phyloP scores from a whole-genome alignment of 192 early-diverging fungal species.

The Entomortierella parvispora region DNA sequence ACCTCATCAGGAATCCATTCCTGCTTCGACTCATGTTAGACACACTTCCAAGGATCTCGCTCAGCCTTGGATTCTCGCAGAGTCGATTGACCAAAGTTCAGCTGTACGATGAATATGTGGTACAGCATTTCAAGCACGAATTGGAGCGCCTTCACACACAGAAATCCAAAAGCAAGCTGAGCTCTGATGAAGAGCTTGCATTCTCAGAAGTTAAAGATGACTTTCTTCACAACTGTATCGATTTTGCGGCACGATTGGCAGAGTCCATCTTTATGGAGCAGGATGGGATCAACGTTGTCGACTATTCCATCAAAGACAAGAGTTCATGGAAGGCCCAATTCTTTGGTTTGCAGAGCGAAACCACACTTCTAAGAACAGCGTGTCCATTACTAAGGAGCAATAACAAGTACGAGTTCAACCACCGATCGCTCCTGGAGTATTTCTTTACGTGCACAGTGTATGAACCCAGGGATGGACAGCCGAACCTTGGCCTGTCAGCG shows the following conservation, averaged over 20 bases:
- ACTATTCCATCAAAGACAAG: neutral
- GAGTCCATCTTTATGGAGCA: constrained; percentile 2
- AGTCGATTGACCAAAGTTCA: neutral
- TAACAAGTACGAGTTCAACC: neutral
- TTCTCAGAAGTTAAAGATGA: neutral
- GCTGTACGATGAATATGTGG: constrained; percentile 5
- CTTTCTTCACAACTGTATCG: neutral
- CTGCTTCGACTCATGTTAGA: constrained; percentile 1
- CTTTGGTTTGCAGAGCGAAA: neutral
- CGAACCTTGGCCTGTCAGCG: too few species aligned
- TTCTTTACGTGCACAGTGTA: neutral
- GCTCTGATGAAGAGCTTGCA: neutral
- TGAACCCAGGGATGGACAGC: neutral
- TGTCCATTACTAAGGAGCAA: neutral
- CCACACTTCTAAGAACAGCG: too few species aligned
- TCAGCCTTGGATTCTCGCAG: neutral
- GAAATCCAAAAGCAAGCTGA: neutral
- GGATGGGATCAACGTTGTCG: neutral
- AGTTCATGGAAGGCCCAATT: constrained; percentile 12
- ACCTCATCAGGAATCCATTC: constrained; percentile 11
- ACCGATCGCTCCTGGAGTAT: constrained; percentile 8
- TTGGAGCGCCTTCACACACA: neutral
- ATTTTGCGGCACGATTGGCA: neutral
- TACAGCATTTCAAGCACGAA: neutral
- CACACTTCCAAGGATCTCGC: neutral